These are phyloP conservation scores for Daldinia loculata DNA, from an alignment of 495 filamentous ascomycete genomes.

Conservation along the genomic window DNA sequence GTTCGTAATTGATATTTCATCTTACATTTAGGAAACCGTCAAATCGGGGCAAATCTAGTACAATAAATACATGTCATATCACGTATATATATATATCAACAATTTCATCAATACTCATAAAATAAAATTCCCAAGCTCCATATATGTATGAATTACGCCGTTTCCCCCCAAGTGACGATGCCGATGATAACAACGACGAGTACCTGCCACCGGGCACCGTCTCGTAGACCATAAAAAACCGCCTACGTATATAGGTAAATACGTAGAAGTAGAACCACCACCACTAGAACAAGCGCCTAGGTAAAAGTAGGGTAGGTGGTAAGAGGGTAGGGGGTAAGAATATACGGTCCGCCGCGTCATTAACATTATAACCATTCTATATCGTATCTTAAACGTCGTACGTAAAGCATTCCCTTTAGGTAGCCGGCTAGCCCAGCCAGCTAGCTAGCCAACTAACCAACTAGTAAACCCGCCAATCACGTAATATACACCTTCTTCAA, in stretches of 20 bases:
- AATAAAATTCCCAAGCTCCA: background rate
- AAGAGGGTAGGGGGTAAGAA: background rate
- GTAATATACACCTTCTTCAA: slow-evolving; percentile 91
- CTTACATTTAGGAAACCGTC: too few species aligned
- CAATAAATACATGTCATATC: background rate
- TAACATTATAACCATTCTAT: background rate
- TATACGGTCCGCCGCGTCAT: background rate
- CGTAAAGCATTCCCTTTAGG: too few species aligned
- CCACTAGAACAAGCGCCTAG: background rate
- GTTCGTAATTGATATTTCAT: too few species aligned
- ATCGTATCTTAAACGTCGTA: too few species aligned
- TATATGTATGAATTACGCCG: background rate
- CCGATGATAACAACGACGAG: background rate
- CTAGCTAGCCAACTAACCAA: background rate
- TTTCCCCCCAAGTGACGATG: background rate
- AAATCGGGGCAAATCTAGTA: background rate
- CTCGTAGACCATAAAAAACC: background rate
- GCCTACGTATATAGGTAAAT: background rate
- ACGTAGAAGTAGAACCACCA: background rate
- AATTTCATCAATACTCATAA: background rate
- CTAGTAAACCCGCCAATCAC: slow-evolving; percentile 23
- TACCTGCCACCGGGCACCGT: background rate
- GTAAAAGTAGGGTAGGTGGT: too few species aligned
- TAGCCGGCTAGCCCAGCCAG: too few species aligned
- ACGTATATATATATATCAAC: background rate